A percentile compares a stretch with the other conserved stretches of the same genome.
These are phyloP conservation scores for Oryza meridionalis DNA, from an alignment of 176 grass and related monocot species.

Conservation along the genomic window DNA sequence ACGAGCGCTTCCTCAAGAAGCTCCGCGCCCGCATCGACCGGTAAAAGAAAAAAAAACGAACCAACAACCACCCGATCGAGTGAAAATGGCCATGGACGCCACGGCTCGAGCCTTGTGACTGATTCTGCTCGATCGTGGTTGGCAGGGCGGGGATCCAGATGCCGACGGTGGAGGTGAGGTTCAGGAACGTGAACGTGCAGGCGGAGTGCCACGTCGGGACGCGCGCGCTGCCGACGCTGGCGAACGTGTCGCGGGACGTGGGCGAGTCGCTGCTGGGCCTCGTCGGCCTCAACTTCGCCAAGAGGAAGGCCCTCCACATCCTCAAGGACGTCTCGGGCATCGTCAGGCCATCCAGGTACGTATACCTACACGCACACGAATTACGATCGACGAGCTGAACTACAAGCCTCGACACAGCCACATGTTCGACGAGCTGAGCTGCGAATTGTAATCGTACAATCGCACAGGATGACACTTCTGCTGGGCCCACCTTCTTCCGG, in stretches of 20 bases:
- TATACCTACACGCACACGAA: background rate
- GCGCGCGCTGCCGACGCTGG: conserved; percentile 82
- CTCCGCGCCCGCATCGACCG: conserved; percentile 69
- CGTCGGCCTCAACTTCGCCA: conserved; percentile 49
- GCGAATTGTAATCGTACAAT: too few species aligned
- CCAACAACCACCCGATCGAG: background rate
- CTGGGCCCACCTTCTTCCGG: conserved; percentile 94
- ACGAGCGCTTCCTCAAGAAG: conserved; percentile 68
- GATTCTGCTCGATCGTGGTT: background rate
- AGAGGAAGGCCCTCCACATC: conserved; percentile 60
- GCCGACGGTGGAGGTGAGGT: conserved; percentile 93
- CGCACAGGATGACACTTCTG: conserved; percentile 78
- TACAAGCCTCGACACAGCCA: too few species aligned
- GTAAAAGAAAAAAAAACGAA: conserved; percentile 3
- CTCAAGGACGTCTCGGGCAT: conserved; percentile 71
- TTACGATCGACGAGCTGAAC: background rate
- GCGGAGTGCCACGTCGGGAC: conserved; percentile 79
- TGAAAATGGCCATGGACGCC: too few species aligned
- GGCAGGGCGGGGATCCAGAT: conserved; percentile 86
- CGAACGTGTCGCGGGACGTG: conserved; percentile 72
- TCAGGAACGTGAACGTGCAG: conserved; percentile 68
- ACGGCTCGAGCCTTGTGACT: background rate
- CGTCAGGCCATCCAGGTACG: conserved; percentile 49
- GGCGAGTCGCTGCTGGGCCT: conserved; percentile 57
- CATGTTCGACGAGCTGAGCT: too few species aligned